Conservation (phyloP, 768 basidiomycete genomes). For the Lepiota venenata region DNA sequence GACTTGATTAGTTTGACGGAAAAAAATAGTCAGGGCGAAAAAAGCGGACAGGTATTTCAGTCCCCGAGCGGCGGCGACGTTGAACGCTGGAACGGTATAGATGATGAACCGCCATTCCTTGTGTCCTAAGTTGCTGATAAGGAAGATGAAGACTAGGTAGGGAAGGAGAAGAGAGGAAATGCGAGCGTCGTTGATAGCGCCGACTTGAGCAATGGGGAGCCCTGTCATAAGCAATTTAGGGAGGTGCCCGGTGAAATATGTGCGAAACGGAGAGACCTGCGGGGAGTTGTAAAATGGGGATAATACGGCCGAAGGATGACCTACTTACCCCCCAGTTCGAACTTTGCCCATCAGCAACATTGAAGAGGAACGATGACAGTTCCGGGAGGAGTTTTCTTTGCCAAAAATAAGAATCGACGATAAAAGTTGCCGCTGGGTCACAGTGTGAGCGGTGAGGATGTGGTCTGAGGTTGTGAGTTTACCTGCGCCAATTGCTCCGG, state of each 20-base stretch:
- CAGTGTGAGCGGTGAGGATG: neutral
- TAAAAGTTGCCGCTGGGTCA: slow-evolving; percentile 50
- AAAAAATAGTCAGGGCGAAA: neutral
- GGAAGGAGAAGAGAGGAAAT: slow-evolving; percentile 51
- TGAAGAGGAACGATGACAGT: slow-evolving; percentile 73
- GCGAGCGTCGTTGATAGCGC: slow-evolving; percentile 42
- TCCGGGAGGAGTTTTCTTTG: slow-evolving; percentile 69
- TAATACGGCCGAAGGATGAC: neutral
- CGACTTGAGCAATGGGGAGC: slow-evolving; percentile 58
- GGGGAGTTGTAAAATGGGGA: slow-evolving; percentile 21
- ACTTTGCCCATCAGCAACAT: slow-evolving; percentile 83
- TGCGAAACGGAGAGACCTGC: slow-evolving; percentile 61
- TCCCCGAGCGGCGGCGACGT: slow-evolving; percentile 73
- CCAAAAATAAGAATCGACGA: slow-evolving; percentile 90
- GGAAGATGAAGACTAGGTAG: slow-evolving; percentile 46
- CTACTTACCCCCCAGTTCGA: slow-evolving; percentile 86
- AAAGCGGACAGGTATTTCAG: slow-evolving; percentile 57
- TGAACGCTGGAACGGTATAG: slow-evolving; percentile 80
- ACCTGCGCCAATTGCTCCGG: slow-evolving; percentile 54
- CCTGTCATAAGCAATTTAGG: slow-evolving; percentile 76
- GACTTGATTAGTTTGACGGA: neutral
- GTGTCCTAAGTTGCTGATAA: slow-evolving; percentile 80
- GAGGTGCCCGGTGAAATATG: slow-evolving; percentile 65
- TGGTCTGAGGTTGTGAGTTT: slow-evolving; percentile 10
- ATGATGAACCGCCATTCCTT: slow-evolving; percentile 98